A percentile compares a stretch with the other conserved stretches of the same genome.
These are phyloP conservation scores for Colletotrichum liaoningense DNA, from an alignment of 2,329 filamentous ascomycete species.

Conservation along the genomic window DNA sequence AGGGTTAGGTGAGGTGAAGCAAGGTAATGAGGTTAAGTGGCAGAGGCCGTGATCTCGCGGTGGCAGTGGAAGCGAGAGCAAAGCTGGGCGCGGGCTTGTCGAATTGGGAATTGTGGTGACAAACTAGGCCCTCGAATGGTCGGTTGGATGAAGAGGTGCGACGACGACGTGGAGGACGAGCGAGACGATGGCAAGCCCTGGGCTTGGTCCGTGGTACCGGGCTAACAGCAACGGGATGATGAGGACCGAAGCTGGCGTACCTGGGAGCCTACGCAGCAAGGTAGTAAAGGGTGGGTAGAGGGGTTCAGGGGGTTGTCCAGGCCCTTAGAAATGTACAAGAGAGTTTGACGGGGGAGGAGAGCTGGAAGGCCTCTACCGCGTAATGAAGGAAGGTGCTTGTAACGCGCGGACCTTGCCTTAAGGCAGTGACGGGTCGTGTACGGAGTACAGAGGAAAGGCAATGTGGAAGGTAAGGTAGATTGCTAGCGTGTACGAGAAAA, in stretches of 20 bases:
- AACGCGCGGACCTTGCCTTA: slow-evolving; percentile 23
- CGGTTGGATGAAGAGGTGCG: slow-evolving; percentile 31
- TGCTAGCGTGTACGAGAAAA: slow-evolving; percentile 7
- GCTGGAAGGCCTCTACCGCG: slow-evolving; percentile 10
- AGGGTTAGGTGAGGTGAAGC: slow-evolving; percentile 12
- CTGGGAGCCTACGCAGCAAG: not conserved
- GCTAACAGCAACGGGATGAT: slow-evolving; percentile 6
- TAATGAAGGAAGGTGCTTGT: slow-evolving; percentile 16
- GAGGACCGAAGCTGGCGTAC: not conserved
- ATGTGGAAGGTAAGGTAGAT: slow-evolving; percentile 3
- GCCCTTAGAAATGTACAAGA: slow-evolving; percentile 28
- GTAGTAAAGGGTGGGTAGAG: not conserved
- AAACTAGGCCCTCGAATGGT: slow-evolving; percentile 29
- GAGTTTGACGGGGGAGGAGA: slow-evolving; percentile 1
- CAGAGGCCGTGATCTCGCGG: not conserved
- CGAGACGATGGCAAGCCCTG: slow-evolving; percentile 34
- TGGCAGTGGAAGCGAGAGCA: slow-evolving; percentile 25
- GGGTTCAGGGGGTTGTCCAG: slow-evolving; percentile 27
- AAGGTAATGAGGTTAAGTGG: not conserved
- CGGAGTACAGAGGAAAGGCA: not conserved
- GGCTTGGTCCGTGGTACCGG: slow-evolving; percentile 23
- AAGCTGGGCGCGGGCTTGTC: slow-evolving; percentile 10
- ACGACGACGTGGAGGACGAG: slow-evolving; percentile 30
- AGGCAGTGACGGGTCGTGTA: not conserved
- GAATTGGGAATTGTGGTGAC: slow-evolving; percentile 21